Base-by-base conservation (phyloP, 179 eudicot genomes). In the Sideroxylon spinosum region DNA sequence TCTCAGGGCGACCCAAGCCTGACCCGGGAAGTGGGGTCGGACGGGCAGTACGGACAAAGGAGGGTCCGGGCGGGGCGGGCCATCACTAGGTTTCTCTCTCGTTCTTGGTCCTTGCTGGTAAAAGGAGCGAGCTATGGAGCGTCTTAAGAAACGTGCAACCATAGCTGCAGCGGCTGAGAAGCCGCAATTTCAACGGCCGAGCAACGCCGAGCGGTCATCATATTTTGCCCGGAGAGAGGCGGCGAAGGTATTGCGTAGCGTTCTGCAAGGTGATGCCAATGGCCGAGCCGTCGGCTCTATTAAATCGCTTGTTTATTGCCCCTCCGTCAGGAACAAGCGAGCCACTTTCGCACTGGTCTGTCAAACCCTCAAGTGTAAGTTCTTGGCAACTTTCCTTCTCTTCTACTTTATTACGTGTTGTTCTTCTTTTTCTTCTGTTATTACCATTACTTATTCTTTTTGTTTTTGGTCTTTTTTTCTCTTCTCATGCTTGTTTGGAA, bases 281-380 rank as follows among this genome's bases (percentile, higher is more conserved):
- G 88, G 90, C 52, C 86, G 89, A 37, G 97, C 98, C 23, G 87
- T 86, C 23, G 98, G 83, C 25, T 90, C 98, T 28, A 88, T 93
- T 17, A 93, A 93, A 80, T 76, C 98, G 23, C 93, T 93, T 1
- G 89, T 93, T 62, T 92, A 73, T 56, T 82, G 92, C 67, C 98
- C 97, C 63, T 78, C 89, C 26, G 82, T 93, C 17, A 83, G 97
- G 59, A 93, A 93, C 82, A 93, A 93, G 70, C 90, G 86, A 85
- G 95, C 86, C 76, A 90, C 98, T n/a, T 93, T 84, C 56, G 98
- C 97, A 53, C 86, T 93, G 56, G 89, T 93, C 37, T 93, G 97
- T 82, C 91, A 93, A 87, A 93, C 98, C 71, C 95, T 93, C 63
- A 93, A 93, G 73, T 77, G 98, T 93, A 81, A 48, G 84, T 78